Evolutionary conservation across 2,329 filamentous ascomycete genomes (phyloP).

Genomic region (Apiospora rasikravindrae): DNA sequence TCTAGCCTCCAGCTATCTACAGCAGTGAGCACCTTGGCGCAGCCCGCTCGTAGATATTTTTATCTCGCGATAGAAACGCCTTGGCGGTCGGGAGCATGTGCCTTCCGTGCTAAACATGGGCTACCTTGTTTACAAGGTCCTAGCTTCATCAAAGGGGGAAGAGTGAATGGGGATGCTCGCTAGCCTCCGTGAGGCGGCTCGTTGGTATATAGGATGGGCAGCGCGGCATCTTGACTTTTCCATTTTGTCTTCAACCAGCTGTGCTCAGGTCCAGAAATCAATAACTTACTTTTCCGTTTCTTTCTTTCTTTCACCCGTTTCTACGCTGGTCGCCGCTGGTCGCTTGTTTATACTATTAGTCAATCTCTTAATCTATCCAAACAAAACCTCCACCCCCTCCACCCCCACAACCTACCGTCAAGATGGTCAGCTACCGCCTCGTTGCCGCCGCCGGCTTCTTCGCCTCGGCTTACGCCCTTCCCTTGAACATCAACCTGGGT

Average conservation of each 20-base stretch:
- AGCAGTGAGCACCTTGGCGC: neutral
- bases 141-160: constrained; percentile 25
- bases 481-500: constrained; percentile 50
- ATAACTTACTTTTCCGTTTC: constrained; percentile 25
- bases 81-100: constrained; percentile 30
- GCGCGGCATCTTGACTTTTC: constrained; percentile 19
- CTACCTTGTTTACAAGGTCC: constrained; percentile 23
- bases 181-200: constrained; percentile 19
- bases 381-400: constrained; percentile 5
- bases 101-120: constrained; percentile 7
- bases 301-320: constrained; percentile 32
- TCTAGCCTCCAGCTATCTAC: neutral
- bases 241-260: constrained; percentile 35
- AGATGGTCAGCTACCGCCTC: constrained; percentile 44
- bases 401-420: neutral
- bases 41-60: constrained; percentile 31
- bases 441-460: constrained; percentile 43
- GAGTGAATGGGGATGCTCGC: constrained; percentile 21
- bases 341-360: constrained; percentile 36
- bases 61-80: constrained; percentile 31
- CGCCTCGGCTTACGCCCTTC: constrained; percentile 41
- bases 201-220: constrained; percentile 38
- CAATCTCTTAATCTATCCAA: constrained; percentile 25
- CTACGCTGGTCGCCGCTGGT: constrained; percentile 45
- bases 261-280: constrained; percentile 39